Evolutionary conservation across 371 early-diverging fungal species (phyloP), one percentile per base, ranked within the genome.

Genomic region (Sporodiniella umbellata): DNA sequence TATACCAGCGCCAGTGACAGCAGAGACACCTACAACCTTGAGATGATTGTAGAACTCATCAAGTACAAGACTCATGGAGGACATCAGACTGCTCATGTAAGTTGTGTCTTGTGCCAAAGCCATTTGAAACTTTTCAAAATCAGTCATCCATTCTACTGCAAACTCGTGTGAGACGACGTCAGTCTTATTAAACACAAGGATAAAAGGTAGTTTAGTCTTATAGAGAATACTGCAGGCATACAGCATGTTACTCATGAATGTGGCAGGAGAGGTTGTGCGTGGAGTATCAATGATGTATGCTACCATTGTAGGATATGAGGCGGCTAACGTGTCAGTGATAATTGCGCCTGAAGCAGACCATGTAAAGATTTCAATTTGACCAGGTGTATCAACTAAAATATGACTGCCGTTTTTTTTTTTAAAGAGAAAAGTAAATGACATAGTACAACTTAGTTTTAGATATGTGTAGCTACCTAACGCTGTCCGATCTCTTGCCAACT

Each of bases 301-400:
- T 14, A 99, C 75, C 44, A 93, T 89, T 0, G 98, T 93, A 8
- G 97, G 96, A 60, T 93, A 93, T 2, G 90, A 75, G 0, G 95
- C 87, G 0, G 98, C 94, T 35, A 99, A 73, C 2, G 94, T 86
- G 56, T 97, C 96, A 2, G 96, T 94, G 60, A 99, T 95, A 58
- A 99, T 98, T 30, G 94, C 80, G 21, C 99, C 99, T 7, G 97
- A 93, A 8, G 99, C 98, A 30, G 98, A 98, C 98, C 99, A 99
- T 14, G 99, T 99, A 79, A 99, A 99, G 53, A 99, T 96, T 78
- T 99, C 99, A 59, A 99, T 99, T 71, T 99, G 99, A 17, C 99
- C 99, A 26, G 99, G 99, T 11, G 99, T 99, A 71, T 99, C 99
- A n/a, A 99, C 81, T 12, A 99, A 69, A 44, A 95, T 77, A 64